A percentile compares a stretch with the other conserved stretches of the same genome.
Conservation (phyloP, 495 filamentous ascomycete genomes). For the Cudoniella acicularis region DNA sequence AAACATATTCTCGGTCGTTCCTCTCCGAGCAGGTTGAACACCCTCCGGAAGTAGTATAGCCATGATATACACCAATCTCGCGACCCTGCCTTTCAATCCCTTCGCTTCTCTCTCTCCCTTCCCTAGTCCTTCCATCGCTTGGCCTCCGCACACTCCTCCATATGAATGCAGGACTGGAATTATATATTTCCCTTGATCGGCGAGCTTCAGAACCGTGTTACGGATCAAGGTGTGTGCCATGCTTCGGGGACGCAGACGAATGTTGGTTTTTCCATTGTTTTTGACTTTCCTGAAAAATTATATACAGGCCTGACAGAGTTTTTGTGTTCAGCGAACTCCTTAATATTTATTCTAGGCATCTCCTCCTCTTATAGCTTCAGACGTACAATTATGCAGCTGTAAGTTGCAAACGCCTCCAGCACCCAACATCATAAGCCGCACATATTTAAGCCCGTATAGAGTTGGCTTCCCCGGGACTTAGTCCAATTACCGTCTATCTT, state of each 20-base stretch:
- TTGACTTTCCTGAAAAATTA: too few species aligned
- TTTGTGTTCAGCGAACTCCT: too few species aligned
- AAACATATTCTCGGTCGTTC: background rate
- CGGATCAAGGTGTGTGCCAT: background rate
- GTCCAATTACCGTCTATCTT: too few species aligned
- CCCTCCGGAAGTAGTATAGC: background rate
- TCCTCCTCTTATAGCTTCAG: too few species aligned
- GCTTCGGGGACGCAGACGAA: background rate
- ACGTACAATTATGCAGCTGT: too few species aligned
- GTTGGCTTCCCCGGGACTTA: too few species aligned
- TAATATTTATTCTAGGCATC: too few species aligned
- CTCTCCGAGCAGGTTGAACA: background rate
- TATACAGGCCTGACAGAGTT: too few species aligned
- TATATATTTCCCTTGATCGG: slow-evolving; percentile 27
- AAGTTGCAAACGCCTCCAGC: too few species aligned
- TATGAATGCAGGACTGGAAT: slow-evolving; percentile 39
- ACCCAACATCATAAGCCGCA: too few species aligned
- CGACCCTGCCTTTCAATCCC: background rate
- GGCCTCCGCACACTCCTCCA: slow-evolving; percentile 32
- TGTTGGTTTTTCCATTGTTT: background rate
- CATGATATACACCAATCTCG: background rate
- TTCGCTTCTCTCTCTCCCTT: background rate
- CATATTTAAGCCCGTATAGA: too few species aligned
- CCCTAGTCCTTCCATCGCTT: slow-evolving; percentile 27
- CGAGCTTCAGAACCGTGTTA: slow-evolving; percentile 9